Percentiles rank a stretch among this genome's conserved stretches.
Conservation (phyloP, 176 grass and related monocot species). For the Phyllostachys edulis region DNA sequence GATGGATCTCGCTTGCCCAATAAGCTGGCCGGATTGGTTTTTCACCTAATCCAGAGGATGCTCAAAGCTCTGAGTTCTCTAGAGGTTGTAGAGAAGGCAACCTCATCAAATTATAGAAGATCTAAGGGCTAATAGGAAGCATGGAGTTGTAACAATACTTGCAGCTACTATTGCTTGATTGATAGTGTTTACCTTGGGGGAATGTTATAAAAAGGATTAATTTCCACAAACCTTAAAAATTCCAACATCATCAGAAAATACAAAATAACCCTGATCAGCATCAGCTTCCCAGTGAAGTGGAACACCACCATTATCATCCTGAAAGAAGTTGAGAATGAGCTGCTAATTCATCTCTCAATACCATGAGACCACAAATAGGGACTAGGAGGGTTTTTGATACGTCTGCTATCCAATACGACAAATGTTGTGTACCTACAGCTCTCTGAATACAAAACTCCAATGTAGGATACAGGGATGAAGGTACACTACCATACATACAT, state of each 20-base stretch:
- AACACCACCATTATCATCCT: constrained; percentile 37
- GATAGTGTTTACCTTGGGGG: constrained; percentile 19
- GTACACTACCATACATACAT: background rate
- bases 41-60: constrained; percentile 37
- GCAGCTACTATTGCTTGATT: background rate
- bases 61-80: constrained; percentile 44
- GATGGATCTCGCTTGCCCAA: constrained; percentile 46
- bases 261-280: constrained; percentile 30
- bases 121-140: background rate
- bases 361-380: background rate
- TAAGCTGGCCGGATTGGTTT: constrained; percentile 24
- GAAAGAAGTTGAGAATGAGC: background rate
- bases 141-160: background rate
- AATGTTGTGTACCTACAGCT: background rate
- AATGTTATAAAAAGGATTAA: constrained; percentile 42
- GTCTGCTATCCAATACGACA: background rate
- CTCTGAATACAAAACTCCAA: background rate
- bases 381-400: background rate
- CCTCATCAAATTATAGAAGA: constrained; percentile 11
- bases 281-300: constrained; percentile 42
- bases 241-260: constrained; percentile 31
- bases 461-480: background rate
- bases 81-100: constrained; percentile 42
- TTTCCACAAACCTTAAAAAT: constrained; percentile 45
- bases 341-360: background rate